Percentiles rank a stretch among this genome's conserved stretches.
These are phyloP conservation scores for Pelargonium australe DNA, from an alignment of 441 rosid species.

Conservation along the genomic window DNA sequence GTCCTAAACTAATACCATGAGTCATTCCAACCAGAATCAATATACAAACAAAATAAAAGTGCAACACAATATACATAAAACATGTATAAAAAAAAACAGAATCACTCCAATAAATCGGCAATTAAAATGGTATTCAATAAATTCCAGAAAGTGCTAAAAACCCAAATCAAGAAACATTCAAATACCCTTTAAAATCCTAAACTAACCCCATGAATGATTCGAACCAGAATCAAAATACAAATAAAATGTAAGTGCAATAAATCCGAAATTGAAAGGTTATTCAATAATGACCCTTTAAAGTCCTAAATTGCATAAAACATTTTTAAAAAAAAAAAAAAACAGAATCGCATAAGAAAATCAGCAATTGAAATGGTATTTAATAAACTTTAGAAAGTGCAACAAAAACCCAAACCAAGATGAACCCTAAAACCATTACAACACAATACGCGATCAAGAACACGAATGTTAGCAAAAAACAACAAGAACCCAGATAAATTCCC, in stretches of 20 bases:
- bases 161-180: neutral
- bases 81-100: neutral
- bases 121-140: neutral
- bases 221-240: neutral
- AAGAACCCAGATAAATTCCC: neutral
- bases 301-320: neutral
- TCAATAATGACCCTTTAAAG: too few species aligned
- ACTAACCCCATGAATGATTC: too few species aligned
- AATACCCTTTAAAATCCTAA: too few species aligned
- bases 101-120: neutral
- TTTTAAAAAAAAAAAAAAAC: neutral
- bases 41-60: neutral
- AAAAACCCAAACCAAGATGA: neutral
- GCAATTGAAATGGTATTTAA: neutral
- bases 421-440: neutral
- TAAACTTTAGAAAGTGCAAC: neutral
- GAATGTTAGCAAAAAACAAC: neutral
- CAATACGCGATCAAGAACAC: neutral
- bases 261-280: neutral
- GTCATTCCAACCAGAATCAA: neutral
- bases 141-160: neutral
- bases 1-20: too few species aligned
- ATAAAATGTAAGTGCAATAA: neutral
- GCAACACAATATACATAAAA: too few species aligned
- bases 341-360: neutral